Percentiles rank a stretch among this genome's conserved stretches.
Conservation (phyloP, 345 rosid species). For the Hypericum androsaemum region DNA sequence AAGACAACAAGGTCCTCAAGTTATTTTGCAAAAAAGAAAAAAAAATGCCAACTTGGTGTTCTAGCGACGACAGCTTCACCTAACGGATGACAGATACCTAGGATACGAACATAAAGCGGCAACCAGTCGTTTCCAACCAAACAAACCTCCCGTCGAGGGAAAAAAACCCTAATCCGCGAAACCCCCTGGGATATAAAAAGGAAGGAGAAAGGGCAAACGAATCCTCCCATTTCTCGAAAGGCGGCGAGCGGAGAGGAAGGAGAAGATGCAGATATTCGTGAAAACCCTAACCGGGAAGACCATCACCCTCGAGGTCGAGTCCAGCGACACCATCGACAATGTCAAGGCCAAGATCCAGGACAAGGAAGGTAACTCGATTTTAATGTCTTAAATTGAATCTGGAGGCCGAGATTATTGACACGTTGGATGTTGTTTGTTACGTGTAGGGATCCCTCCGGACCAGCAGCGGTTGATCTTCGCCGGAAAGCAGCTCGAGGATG, state of each 20-base stretch:
- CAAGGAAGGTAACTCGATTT: conserved; percentile 50
- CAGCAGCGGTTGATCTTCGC: conserved; percentile 88
- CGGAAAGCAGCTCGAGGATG: conserved; percentile 91
- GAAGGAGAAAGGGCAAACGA: not conserved
- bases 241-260: not conserved
- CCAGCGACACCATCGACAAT: conserved; percentile 81
- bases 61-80: too few relatives aligned
- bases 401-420: not conserved
- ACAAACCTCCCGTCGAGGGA: too few relatives aligned
- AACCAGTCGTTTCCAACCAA: too few relatives aligned
- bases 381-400: not conserved
- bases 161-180: too few relatives aligned
- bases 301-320: conserved; percentile 90
- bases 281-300: conserved; percentile 91
- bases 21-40: too few relatives aligned
- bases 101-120: too few relatives aligned
- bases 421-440: not conserved
- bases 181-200: not conserved
- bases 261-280: conserved; percentile 81
- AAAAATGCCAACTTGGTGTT: too few relatives aligned
- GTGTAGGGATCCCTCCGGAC: conserved; percentile 92
- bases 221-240: not conserved
- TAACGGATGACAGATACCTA: too few relatives aligned
- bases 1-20: too few relatives aligned
- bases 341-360: conserved; percentile 91